phyloP scores from a whole-genome alignment of 352 stramenopile species.

The Phytophthora chlamydospora region DNA sequence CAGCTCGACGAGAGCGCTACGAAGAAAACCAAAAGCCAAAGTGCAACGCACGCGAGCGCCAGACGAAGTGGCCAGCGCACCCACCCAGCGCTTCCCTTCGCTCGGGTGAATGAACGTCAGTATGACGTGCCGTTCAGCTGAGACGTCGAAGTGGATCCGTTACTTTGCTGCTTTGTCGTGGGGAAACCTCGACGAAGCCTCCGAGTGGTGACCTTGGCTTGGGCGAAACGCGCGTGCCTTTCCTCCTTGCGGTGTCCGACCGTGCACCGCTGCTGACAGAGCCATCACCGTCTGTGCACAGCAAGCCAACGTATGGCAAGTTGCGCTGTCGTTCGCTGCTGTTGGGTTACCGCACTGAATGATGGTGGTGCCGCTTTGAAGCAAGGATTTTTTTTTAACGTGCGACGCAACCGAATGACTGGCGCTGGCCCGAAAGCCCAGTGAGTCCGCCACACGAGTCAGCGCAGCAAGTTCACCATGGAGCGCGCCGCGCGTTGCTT shows the following conservation, averaged over 20 bases:
- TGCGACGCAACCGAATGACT: slow-evolving; percentile 13
- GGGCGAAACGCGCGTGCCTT: slow-evolving; percentile 10
- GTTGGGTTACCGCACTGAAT: slow-evolving; percentile 12
- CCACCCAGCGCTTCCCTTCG: no score
- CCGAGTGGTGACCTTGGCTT: background rate
- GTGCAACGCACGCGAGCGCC: no score
- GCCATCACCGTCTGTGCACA: background rate
- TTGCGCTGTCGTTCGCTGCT: slow-evolving; percentile 18
- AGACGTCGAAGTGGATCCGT: slow-evolving; percentile 1
- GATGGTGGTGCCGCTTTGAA: slow-evolving; percentile 7
- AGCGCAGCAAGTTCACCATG: no score
- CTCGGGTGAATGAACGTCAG: no score
- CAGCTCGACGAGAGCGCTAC: no score
- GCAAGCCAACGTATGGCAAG: slow-evolving; percentile 5
- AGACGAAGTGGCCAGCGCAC: no score
- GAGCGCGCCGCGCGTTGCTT: no score
- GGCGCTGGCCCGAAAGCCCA: slow-evolving; percentile 1
- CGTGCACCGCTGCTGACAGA: background rate
- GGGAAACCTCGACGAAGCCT: slow-evolving; percentile 9
- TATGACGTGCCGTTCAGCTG: no score
- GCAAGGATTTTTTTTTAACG: slow-evolving; percentile 1
- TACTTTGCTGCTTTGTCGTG: background rate
- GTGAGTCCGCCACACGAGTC: no score
- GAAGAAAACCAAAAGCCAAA: no score
- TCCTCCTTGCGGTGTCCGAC: slow-evolving; percentile 8